Evolutionary conservation across 768 basidiomycete species (phyloP).

Genomic region (Mycena capillaripes): DNA sequence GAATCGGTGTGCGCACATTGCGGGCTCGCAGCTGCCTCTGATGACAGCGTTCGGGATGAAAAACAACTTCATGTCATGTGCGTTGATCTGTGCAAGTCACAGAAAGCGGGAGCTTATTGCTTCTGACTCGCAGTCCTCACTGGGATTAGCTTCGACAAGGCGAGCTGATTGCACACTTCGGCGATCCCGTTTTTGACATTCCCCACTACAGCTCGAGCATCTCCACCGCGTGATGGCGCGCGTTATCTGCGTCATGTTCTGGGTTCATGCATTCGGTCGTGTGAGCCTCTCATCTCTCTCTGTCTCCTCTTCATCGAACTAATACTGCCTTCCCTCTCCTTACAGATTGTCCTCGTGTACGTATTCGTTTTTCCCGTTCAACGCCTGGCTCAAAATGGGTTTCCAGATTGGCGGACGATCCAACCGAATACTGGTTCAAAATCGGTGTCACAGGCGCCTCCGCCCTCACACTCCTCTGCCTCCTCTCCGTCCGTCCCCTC

Average conservation of each 20-base stretch:
- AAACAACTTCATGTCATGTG: conserved; percentile 61
- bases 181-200: background rate
- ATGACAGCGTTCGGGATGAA: conserved; percentile 63
- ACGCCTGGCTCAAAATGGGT: background rate
- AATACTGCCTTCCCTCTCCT: background rate
- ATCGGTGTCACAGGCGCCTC: conserved; percentile 38
- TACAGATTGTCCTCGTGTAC: conserved; percentile 1
- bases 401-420: background rate
- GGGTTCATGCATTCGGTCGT: conserved; percentile 51
- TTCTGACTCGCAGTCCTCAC: conserved; percentile 49
- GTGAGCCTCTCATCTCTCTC: conserved; percentile 26
- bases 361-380: background rate
- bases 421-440: conserved; percentile 22
- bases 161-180: background rate
- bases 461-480: conserved; percentile 48
- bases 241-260: conserved; percentile 52
- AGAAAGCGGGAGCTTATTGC: too few species aligned
- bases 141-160: conserved; percentile 50
- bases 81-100: conserved; percentile 20
- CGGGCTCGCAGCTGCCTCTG: conserved; percentile 55
- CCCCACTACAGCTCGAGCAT: conserved; percentile 42
- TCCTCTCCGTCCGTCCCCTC: conserved; percentile 53
- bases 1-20: conserved; percentile 47
- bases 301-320: background rate
- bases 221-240: conserved; percentile 57